Conservation (phyloP, 2,329 filamentous ascomycete genomes). For the Cladosporium sp. region DNA sequence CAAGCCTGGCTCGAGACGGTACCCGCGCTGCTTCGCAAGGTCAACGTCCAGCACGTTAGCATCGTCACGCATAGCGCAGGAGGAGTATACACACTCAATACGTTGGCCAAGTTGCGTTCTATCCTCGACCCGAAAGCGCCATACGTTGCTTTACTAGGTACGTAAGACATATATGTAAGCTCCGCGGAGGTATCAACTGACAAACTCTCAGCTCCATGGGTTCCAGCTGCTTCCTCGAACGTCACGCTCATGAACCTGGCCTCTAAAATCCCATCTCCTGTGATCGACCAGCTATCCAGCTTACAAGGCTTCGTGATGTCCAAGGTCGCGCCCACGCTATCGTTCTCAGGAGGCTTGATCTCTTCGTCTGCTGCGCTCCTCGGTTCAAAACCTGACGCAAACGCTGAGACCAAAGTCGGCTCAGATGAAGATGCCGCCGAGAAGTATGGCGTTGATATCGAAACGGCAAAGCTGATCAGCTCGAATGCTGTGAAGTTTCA, state of each 20-base stretch:
- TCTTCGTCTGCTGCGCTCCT: slow-evolving; percentile 29
- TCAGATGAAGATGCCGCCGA: slow-evolving; percentile 26
- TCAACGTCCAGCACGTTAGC: slow-evolving; percentile 44
- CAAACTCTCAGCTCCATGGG: slow-evolving; percentile 43
- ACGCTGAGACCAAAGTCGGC: slow-evolving; percentile 1
- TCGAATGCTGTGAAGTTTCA: slow-evolving; percentile 29
- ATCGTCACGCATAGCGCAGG: slow-evolving; percentile 47
- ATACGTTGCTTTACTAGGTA: slow-evolving; percentile 37
- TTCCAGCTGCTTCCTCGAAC: slow-evolving; percentile 42
- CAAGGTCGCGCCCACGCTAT: slow-evolving; percentile 34
- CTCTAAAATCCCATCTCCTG: slow-evolving; percentile 32
- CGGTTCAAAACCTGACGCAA: background rate
- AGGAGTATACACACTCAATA: slow-evolving; percentile 48
- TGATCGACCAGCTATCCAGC: slow-evolving; percentile 38
- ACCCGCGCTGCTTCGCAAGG: slow-evolving; percentile 41
- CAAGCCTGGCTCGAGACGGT: slow-evolving; percentile 46
- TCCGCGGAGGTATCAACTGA: too few species aligned
- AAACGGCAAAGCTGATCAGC: slow-evolving; percentile 29
- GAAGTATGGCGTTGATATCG: slow-evolving; percentile 33
- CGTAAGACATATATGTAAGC: too few species aligned
- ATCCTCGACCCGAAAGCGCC: slow-evolving; percentile 38
- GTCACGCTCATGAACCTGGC: slow-evolving; percentile 33
- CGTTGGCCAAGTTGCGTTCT: slow-evolving; percentile 39
- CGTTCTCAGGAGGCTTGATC: slow-evolving; percentile 36
- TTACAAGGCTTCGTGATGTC: slow-evolving; percentile 39